Percentiles rank a stretch among this genome's conserved stretches.
Evolutionary conservation across 495 filamentous ascomycete genomes (phyloP).

Genomic region (Thozetella sp.): DNA sequence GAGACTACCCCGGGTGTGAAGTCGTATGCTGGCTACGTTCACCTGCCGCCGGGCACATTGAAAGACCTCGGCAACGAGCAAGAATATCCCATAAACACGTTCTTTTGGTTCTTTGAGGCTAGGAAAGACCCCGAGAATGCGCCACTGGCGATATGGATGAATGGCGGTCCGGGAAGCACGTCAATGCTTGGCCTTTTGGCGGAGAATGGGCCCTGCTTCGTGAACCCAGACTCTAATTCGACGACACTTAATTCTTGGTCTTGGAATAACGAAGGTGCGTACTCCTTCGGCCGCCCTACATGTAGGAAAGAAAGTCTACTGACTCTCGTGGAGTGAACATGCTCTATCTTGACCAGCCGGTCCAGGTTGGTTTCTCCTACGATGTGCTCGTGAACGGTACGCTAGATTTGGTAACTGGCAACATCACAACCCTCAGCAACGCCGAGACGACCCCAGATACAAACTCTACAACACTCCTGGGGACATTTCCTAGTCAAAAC

Average conservation of each 20-base stretch:
- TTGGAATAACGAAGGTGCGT: slow-evolving; percentile 33
- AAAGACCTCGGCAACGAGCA: slow-evolving; percentile 24
- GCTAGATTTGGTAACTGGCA: slow-evolving; percentile 42
- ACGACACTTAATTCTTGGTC: slow-evolving; percentile 28
- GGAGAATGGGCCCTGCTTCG: slow-evolving; percentile 31
- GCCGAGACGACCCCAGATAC: slow-evolving; percentile 48
- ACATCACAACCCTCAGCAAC: slow-evolving; percentile 34
- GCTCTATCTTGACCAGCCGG: slow-evolving; percentile 33
- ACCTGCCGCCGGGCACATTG: slow-evolving; percentile 23
- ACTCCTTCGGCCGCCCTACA: neutral
- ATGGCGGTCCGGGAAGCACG: slow-evolving; percentile 28
- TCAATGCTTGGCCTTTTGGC: slow-evolving; percentile 27
- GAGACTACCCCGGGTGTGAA: slow-evolving; percentile 30
- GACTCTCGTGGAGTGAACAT: slow-evolving; percentile 22
- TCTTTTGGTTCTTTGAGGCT: slow-evolving; percentile 37
- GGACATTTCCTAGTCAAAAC: slow-evolving; percentile 56
- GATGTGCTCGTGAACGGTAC: slow-evolving; percentile 40
- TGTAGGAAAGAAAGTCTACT: neutral
- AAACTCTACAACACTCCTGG: slow-evolving; percentile 63
- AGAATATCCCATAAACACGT: slow-evolving; percentile 31
- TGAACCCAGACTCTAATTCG: slow-evolving; percentile 31
- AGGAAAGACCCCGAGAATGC: slow-evolving; percentile 45
- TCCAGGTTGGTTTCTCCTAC: slow-evolving; percentile 34
- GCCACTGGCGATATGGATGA: slow-evolving; percentile 30
- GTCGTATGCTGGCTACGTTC: slow-evolving; percentile 31